Evolutionary conservation across 108 stramenopile genomes (phyloP).

Genomic region (Cyclostephanos invisitatus): DNA sequence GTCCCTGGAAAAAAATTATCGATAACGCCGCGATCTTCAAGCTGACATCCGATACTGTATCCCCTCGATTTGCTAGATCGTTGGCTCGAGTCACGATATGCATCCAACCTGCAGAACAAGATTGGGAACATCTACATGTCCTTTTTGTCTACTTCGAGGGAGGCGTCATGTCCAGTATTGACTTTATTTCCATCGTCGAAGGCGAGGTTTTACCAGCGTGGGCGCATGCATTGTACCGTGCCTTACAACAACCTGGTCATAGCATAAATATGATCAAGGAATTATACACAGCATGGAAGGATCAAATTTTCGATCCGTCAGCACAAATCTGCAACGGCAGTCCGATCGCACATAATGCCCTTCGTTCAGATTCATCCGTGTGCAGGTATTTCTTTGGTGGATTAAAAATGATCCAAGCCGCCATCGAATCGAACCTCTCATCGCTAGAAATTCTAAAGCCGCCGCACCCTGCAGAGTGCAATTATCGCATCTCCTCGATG

Average conservation of each 20-base stretch:
- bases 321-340: neutral
- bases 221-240: slow-evolving; percentile 41
- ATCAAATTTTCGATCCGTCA: slow-evolving; percentile 21
- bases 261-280: slow-evolving; percentile 26
- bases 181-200: slow-evolving; percentile 76
- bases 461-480: slow-evolving; percentile 43
- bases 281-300: slow-evolving; percentile 65
- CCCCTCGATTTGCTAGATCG: slow-evolving; percentile 55
- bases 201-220: slow-evolving; percentile 65
- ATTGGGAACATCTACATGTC: slow-evolving; percentile 43
- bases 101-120: slow-evolving; percentile 26
- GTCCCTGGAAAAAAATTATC: slow-evolving; percentile 67
- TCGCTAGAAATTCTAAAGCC: slow-evolving; percentile 38
- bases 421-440: slow-evolving; percentile 26
- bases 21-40: slow-evolving; percentile 43
- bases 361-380: slow-evolving; percentile 55
- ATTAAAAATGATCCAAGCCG: slow-evolving; percentile 64
- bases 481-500: slow-evolving; percentile 54
- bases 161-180: slow-evolving; percentile 57
- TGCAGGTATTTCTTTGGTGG: slow-evolving; percentile 75
- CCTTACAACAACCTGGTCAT: slow-evolving; percentile 12
- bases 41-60: slow-evolving; percentile 55
- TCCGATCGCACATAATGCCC: slow-evolving; percentile 27
- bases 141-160: slow-evolving; percentile 46
- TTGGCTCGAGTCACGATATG: slow-evolving; percentile 38